Conservation (phyloP, 2,329 filamentous ascomycete species). For the Beauveria sp. region DNA sequence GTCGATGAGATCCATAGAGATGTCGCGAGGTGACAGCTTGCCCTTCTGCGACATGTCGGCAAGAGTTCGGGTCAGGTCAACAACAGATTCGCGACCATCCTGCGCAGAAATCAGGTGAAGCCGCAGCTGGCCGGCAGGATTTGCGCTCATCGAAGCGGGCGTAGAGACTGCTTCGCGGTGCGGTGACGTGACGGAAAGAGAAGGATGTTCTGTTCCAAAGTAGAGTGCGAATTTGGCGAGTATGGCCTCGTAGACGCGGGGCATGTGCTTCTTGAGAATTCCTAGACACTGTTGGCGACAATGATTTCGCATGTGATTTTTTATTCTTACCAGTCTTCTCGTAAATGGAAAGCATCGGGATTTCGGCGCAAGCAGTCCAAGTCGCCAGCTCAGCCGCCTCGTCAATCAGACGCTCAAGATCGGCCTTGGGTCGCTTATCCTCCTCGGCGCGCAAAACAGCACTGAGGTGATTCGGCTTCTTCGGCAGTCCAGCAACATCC, state of each 20-base stretch:
- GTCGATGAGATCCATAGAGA: constrained; percentile 79
- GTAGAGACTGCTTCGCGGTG: constrained; percentile 31
- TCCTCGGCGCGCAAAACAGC: constrained; percentile 72
- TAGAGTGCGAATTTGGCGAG: constrained; percentile 76
- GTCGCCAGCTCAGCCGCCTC: constrained; percentile 87
- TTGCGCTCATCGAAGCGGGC: constrained; percentile 22
- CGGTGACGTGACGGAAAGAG: constrained; percentile 50
- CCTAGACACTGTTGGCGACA: constrained; percentile 43
- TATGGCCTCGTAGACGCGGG: constrained; percentile 74
- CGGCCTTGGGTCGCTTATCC: constrained; percentile 60
- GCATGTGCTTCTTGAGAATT: constrained; percentile 79
- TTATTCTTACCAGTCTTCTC: constrained; percentile 69
- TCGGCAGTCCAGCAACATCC: constrained; percentile 68
- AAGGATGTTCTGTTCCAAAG: constrained; percentile 69
- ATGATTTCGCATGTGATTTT: background rate
- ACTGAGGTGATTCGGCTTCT: constrained; percentile 78
- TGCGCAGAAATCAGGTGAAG: constrained; percentile 78
- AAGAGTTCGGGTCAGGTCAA: constrained; percentile 90
- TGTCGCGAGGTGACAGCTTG: constrained; percentile 74
- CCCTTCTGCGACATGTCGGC: constrained; percentile 89
- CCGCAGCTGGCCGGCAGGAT: constrained; percentile 34
- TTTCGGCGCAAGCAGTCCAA: constrained; percentile 87
- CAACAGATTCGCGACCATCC: constrained; percentile 86
- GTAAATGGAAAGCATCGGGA: constrained; percentile 82
- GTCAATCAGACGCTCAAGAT: constrained; percentile 76